phyloP scores from a whole-genome alignment of 1,284 basidiomycete genomes.

The Vanrija sp. region DNA sequence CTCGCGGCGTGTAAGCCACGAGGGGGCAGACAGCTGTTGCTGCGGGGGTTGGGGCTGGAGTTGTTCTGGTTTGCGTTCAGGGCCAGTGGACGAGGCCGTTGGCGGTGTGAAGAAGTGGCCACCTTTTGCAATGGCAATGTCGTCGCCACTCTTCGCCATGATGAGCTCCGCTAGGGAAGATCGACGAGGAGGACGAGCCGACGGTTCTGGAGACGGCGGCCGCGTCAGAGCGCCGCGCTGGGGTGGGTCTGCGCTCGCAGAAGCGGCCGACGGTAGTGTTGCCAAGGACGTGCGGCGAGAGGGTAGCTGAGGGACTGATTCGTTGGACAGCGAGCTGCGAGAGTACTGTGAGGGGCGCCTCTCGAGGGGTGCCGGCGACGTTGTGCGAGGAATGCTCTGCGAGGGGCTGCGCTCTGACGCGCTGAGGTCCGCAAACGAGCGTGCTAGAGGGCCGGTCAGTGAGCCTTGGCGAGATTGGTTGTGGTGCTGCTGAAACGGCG shows the following conservation, averaged over 20 bases:
- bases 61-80: background rate
- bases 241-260: background rate
- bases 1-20: slow-evolving; percentile 18
- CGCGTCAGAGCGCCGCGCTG: slow-evolving; percentile 18
- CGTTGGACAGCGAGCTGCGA: slow-evolving; percentile 3
- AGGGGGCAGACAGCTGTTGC: too few species aligned
- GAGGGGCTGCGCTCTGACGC: slow-evolving; percentile 22
- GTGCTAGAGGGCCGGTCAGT: slow-evolving; percentile 33
- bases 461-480: slow-evolving; percentile 29
- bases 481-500: slow-evolving; percentile 5
- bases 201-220: slow-evolving; percentile 28
- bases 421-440: slow-evolving; percentile 38
- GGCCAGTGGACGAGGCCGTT: slow-evolving; percentile 4
- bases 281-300: background rate
- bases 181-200: slow-evolving; percentile 13
- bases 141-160: slow-evolving; percentile 38
- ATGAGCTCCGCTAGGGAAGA: slow-evolving; percentile 41
- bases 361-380: slow-evolving; percentile 15
- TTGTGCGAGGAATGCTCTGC: slow-evolving; percentile 1
- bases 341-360: slow-evolving; percentile 19
- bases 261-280: background rate
- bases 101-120: slow-evolving; percentile 3
- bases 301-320: slow-evolving; percentile 8
- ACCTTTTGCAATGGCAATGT: slow-evolving; percentile 23
- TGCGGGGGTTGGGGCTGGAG: too few species aligned